Evolutionary conservation across 306 rosid genomes (phyloP).

Genomic region (Sesbania bispinosa): DNA sequence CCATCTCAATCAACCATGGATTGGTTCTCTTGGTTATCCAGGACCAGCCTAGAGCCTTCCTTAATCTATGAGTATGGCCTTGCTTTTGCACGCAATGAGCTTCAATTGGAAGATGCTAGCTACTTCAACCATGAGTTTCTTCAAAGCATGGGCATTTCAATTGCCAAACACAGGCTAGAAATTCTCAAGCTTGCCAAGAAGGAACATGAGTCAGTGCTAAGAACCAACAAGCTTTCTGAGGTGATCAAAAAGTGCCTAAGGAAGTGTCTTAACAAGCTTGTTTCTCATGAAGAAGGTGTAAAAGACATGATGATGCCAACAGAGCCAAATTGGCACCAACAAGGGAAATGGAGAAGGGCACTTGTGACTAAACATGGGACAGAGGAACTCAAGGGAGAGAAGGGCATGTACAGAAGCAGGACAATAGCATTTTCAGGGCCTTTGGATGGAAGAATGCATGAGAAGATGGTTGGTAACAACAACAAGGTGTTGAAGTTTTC

Average conservation of each 20-base stretch:
- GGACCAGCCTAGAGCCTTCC: constrained; percentile 58
- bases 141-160: constrained; percentile 77
- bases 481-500: constrained; percentile 40
- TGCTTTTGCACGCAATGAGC: constrained; percentile 57
- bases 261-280: constrained; percentile 48
- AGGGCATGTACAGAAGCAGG: constrained; percentile 33
- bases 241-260: constrained; percentile 49
- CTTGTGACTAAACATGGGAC: constrained; percentile 34
- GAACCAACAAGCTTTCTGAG: constrained; percentile 27
- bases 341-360: constrained; percentile 55
- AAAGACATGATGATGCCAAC: not conserved
- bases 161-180: constrained; percentile 88
- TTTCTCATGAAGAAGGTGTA: constrained; percentile 9
- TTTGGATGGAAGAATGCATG: constrained; percentile 45
- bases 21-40: constrained; percentile 93
- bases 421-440: constrained; percentile 74
- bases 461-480: not conserved
- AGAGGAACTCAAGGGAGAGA: constrained; percentile 29
- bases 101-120: constrained; percentile 47
- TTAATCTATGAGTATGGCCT: constrained; percentile 70
- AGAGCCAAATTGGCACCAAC: constrained; percentile 25
- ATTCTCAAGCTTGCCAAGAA: constrained; percentile 69
- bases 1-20: constrained; percentile 47
- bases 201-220: not conserved
- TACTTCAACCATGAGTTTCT: constrained; percentile 80